Percentiles rank a stretch among this genome's conserved stretches.
Conservation (phyloP, 2,329 filamentous ascomycete species). For the Dichotomopilus funicola region DNA sequence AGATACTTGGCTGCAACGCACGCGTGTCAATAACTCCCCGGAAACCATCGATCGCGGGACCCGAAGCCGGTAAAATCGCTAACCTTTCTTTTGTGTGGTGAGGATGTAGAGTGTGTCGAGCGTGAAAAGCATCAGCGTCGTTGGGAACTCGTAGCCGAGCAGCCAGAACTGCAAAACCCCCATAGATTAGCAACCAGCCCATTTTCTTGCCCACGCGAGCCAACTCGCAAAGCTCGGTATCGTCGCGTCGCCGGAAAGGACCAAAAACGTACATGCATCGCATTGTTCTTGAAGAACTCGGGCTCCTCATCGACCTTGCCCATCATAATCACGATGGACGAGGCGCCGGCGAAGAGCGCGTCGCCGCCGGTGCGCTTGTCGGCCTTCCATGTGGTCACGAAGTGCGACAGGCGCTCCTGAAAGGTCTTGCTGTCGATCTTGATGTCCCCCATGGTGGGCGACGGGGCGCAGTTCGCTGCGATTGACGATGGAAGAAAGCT, state of each 20-base stretch:
- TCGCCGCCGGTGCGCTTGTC: slow-evolving; percentile 79
- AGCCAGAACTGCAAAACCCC: slow-evolving; percentile 73
- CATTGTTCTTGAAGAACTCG: slow-evolving; percentile 91
- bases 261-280: slow-evolving; percentile 68
- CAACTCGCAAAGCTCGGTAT: background rate
- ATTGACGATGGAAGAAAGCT: slow-evolving; percentile 18
- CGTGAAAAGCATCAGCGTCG: slow-evolving; percentile 89
- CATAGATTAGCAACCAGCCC: too few relatives aligned
- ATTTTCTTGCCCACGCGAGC: too few relatives aligned
- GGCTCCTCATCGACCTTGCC: slow-evolving; percentile 78
- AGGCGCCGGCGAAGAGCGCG: slow-evolving; percentile 75
- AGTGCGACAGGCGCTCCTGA: slow-evolving; percentile 83
- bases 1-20: slow-evolving; percentile 70
- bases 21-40: slow-evolving; percentile 26
- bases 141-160: slow-evolving; percentile 95
- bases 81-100: slow-evolving; percentile 96
- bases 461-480: slow-evolving; percentile 20
- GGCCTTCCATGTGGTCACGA: slow-evolving; percentile 89
- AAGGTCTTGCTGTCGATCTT: slow-evolving; percentile 92
- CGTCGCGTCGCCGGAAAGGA: slow-evolving; percentile 17
- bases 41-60: background rate
- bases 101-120: slow-evolving; percentile 83
- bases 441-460: slow-evolving; percentile 65
- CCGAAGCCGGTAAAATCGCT: background rate
- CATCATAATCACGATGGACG: slow-evolving; percentile 83